Evolutionary conservation across 495 filamentous ascomycete genomes (phyloP).

Genomic region (Podospora australis): DNA sequence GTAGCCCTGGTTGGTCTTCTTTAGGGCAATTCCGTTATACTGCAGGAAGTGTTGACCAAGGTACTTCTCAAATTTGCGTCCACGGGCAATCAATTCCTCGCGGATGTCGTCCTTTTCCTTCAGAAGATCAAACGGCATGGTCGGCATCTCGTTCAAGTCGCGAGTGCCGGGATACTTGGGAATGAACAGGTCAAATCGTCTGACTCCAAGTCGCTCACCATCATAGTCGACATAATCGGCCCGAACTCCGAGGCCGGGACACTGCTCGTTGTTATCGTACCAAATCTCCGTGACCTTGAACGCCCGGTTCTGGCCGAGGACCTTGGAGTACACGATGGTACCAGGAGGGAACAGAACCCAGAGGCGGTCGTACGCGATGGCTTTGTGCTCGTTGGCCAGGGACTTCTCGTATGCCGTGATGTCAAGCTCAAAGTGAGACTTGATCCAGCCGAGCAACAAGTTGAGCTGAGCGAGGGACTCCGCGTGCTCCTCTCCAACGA

Average conservation of each 20-base stretch:
- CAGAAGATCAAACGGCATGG: constrained; percentile 23
- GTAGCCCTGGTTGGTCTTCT: constrained; percentile 18
- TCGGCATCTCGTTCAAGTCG: constrained; percentile 20
- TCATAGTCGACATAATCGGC: constrained; percentile 29
- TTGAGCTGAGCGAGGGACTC: constrained; percentile 19
- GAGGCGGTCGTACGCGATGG: constrained; percentile 28
- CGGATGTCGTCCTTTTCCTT: constrained; percentile 17
- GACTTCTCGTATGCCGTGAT: constrained; percentile 28
- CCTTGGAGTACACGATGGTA: constrained; percentile 21
- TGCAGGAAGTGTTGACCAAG: constrained; percentile 24
- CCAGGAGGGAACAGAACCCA: constrained; percentile 33
- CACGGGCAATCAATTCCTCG: constrained; percentile 21
- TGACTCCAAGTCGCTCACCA: constrained; percentile 24
- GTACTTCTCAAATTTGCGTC: constrained; percentile 28
- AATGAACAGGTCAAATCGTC: constrained; percentile 15
- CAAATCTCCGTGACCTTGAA: constrained; percentile 17
- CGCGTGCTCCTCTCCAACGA: constrained; percentile 7
- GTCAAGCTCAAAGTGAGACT: constrained; percentile 26
- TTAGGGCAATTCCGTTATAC: constrained; percentile 29
- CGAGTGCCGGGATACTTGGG: constrained; percentile 22
- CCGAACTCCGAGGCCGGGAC: constrained; percentile 10
- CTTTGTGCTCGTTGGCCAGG: constrained; percentile 15
- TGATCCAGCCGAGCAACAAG: constrained; percentile 31
- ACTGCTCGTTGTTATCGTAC: constrained; percentile 15
- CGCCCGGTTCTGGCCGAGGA: constrained; percentile 24